These are phyloP conservation scores for Emmonsiellopsis sp. DNA, from an alignment of 2,329 filamentous ascomycete genomes.

Conservation along the genomic window DNA sequence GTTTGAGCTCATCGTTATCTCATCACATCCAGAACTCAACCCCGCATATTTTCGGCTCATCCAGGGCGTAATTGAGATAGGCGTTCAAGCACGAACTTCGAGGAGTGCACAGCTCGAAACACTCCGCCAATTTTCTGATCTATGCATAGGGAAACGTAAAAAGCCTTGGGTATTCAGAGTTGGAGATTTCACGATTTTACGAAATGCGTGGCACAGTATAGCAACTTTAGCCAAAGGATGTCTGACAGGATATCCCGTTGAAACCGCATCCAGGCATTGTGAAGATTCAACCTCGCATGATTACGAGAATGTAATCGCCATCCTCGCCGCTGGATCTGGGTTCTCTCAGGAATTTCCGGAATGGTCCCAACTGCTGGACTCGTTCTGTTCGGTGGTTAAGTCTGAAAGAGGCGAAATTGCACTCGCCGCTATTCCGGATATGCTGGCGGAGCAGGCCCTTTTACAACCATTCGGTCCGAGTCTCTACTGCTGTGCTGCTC, in stretches of 20 bases:
- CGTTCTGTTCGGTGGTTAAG: constrained; percentile 48
- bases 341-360: constrained; percentile 20
- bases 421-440: constrained; percentile 60
- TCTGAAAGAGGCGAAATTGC: constrained; percentile 60
- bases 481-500: constrained; percentile 26
- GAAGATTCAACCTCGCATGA: constrained; percentile 52
- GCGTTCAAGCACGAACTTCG: constrained; percentile 25
- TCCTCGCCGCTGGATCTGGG: constrained; percentile 54
- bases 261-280: constrained; percentile 30
- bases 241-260: constrained; percentile 33
- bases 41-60: constrained; percentile 22
- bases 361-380: constrained; percentile 48
- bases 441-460: constrained; percentile 51
- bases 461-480: constrained; percentile 13
- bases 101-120: constrained; percentile 30
- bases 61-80: constrained; percentile 22
- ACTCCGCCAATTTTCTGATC: constrained; percentile 28
- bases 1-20: constrained; percentile 24
- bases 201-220: constrained; percentile 28
- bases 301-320: constrained; percentile 59
- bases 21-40: constrained; percentile 12
- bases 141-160: constrained; percentile 15
- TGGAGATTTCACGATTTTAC: constrained; percentile 2
- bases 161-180: neutral
- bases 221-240: constrained; percentile 25